A percentile compares a stretch with the other conserved stretches of the same genome.
Evolutionary conservation across 2,329 filamentous ascomycete genomes (phyloP).

Genomic region (Aspergillus sp.): DNA sequence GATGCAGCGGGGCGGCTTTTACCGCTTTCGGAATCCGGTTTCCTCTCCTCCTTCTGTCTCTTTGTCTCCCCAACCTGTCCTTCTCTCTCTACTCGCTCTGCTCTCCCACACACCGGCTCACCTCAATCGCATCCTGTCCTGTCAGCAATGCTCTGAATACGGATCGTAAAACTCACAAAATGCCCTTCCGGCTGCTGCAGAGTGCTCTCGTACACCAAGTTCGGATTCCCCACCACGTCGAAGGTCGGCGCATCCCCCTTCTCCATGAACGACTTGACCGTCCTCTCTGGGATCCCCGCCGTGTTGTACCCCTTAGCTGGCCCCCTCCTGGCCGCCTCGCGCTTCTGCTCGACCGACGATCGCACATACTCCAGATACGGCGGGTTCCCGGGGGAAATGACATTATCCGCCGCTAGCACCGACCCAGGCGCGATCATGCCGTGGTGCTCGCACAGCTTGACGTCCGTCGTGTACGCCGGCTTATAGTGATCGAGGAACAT

Average conservation of each 20-base stretch:
- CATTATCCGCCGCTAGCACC: slow-evolving; percentile 37
- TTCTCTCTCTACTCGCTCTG: slow-evolving; percentile 2
- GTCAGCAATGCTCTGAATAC: neutral
- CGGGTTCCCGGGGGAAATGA: slow-evolving; percentile 36
- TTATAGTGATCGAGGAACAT: slow-evolving; percentile 78
- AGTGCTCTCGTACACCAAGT: slow-evolving; percentile 55
- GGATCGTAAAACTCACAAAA: slow-evolving; percentile 12
- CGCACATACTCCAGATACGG: slow-evolving; percentile 55
- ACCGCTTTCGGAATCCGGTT: slow-evolving; percentile 4
- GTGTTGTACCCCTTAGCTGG: slow-evolving; percentile 10
- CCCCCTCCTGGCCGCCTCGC: slow-evolving; percentile 27
- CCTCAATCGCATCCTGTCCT: slow-evolving; percentile 22
- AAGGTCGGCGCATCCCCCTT: slow-evolving; percentile 17
- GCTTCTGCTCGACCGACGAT: slow-evolving; percentile 55
- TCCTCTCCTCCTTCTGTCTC: slow-evolving; percentile 4
- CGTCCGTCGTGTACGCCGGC: slow-evolving; percentile 61
- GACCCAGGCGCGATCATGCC: slow-evolving; percentile 52
- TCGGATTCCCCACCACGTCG: slow-evolving; percentile 48
- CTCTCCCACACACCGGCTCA: slow-evolving; percentile 22
- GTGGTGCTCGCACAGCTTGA: slow-evolving; percentile 68
- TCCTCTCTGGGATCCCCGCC: slow-evolving; percentile 12
- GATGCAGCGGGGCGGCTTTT: too few relatives aligned
- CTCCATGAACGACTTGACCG: slow-evolving; percentile 16
- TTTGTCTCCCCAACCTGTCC: neutral
- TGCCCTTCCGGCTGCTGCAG: slow-evolving; percentile 19